Conservation (phyloP, 148 eudicot genomes). For the Fallopia convolvulus region DNA sequence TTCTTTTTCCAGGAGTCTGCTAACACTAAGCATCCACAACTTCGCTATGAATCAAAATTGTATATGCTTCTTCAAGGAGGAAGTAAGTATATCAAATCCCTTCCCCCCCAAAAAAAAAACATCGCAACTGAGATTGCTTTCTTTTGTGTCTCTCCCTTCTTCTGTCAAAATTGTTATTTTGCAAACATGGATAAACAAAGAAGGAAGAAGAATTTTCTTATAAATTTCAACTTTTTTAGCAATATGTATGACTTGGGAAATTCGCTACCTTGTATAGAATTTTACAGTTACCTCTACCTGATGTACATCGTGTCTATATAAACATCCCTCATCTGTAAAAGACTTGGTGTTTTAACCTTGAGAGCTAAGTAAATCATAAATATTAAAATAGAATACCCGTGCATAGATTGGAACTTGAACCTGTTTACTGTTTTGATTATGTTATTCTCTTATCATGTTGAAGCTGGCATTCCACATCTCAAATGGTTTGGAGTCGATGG, state of each 20-base stretch:
- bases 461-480: constrained; percentile 71
- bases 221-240: neutral
- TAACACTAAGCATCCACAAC: constrained; percentile 95
- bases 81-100: constrained; percentile 38
- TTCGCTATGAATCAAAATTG: constrained; percentile 89
- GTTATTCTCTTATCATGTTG: constrained; percentile 15
- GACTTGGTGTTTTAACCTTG: neutral
- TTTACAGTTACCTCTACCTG: neutral
- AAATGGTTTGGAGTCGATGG: constrained; percentile 88
- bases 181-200: neutral
- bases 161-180: neutral
- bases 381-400: neutral
- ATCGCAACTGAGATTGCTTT: neutral
- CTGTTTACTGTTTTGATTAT: neutral
- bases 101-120: neutral
- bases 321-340: neutral
- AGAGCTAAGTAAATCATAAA: neutral
- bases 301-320: neutral
- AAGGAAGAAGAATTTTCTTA: neutral
- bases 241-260: neutral
- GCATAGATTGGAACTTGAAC: neutral
- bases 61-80: constrained; percentile 97
- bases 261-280: neutral
- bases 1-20: constrained; percentile 65
- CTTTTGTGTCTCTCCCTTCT: neutral